These are phyloP conservation scores for Vigna unguiculata DNA, from an alignment of 306 rosid species.

Conservation along the genomic window DNA sequence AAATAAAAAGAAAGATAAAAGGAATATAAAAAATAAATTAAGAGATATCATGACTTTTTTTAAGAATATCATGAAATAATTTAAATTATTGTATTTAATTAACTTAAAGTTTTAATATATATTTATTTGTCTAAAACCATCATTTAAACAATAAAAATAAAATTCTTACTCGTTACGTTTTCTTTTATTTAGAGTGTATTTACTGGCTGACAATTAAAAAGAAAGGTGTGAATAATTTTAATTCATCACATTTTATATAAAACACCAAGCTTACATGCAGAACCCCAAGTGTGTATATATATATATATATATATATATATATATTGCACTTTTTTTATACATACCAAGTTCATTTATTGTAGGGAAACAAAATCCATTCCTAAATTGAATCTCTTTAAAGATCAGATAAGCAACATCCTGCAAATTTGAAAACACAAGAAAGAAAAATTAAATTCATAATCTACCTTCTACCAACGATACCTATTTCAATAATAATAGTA, in stretches of 20 bases:
- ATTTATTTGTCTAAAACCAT: too few species aligned
- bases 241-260: neutral
- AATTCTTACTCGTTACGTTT: too few species aligned
- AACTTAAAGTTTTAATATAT: too few species aligned
- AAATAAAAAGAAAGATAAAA: too few species aligned
- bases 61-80: too few species aligned
- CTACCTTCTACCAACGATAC: slow-evolving; percentile 44
- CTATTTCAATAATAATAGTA: slow-evolving; percentile 43
- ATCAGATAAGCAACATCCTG: slow-evolving; percentile 3
- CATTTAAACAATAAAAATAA: too few species aligned
- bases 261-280: neutral
- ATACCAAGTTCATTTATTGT: slow-evolving; percentile 44
- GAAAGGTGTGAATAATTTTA: neutral
- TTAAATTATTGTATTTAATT: too few species aligned
- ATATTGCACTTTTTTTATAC: neutral
- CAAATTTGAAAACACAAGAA: slow-evolving; percentile 26
- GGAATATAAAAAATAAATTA: neutral
- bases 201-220: too few species aligned
- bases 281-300: too few species aligned
- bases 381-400: slow-evolving; percentile 17
- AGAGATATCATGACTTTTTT: neutral
- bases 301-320: too few species aligned
- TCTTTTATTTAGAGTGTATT: neutral
- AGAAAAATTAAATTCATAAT: slow-evolving; percentile 40
- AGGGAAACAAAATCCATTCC: slow-evolving; percentile 17